Evolutionary conservation across 352 stramenopile species (phyloP).

Genomic region (Pythium brachiatum): DNA sequence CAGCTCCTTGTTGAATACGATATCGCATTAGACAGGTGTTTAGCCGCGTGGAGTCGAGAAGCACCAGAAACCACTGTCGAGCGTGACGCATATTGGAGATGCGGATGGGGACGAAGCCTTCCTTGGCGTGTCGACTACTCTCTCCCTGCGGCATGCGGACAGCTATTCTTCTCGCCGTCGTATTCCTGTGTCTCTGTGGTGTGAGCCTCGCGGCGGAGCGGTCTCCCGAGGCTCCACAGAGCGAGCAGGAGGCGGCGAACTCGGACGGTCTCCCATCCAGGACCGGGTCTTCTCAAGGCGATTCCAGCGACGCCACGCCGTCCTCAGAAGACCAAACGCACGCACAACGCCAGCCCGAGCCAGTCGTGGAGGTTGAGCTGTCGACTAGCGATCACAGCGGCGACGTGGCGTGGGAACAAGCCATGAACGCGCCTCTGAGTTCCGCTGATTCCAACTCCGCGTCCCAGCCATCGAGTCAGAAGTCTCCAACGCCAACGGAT

Average conservation of each 20-base stretch:
- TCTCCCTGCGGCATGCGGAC: neutral
- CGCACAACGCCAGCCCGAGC: neutral
- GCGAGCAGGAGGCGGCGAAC: slow-evolving; percentile 6
- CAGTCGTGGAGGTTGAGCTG: slow-evolving; percentile 14
- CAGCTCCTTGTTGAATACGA: neutral
- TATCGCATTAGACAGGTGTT: slow-evolving; percentile 1
- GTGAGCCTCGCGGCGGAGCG: slow-evolving; percentile 5
- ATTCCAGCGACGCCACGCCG: slow-evolving; percentile 2
- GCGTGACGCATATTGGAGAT: neutral
- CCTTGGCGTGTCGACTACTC: neutral
- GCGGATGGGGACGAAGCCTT: neutral
- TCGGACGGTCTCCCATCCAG: neutral
- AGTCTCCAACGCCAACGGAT: slow-evolving; percentile 14
- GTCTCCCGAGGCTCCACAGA: slow-evolving; percentile 1
- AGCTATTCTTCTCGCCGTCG: neutral
- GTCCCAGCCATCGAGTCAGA: neutral
- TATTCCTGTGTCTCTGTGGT: neutral
- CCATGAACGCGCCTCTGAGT: neutral
- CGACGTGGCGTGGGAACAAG: slow-evolving; percentile 8
- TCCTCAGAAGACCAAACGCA: neutral
- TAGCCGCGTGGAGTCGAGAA: neutral
- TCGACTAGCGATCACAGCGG: slow-evolving; percentile 13
- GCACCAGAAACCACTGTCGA: slow-evolving; percentile 5
- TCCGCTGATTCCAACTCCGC: neutral
- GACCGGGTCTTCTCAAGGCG: neutral